Evolutionary conservation across 495 filamentous ascomycete species (phyloP).

Genomic region (Lindgomyces ingoldianus): DNA sequence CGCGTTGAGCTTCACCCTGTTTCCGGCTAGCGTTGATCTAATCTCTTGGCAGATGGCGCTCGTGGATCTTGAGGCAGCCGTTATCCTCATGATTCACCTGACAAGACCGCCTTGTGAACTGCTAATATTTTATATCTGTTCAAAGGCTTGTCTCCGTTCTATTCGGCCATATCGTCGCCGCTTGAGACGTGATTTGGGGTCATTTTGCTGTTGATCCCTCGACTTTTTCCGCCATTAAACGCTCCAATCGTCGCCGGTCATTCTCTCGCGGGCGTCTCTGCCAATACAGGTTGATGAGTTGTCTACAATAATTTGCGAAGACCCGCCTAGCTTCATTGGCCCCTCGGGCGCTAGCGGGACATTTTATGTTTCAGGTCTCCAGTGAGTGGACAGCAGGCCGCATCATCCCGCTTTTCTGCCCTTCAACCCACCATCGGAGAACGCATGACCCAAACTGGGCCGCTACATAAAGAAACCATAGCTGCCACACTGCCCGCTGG

Average conservation of each 20-base stretch:
- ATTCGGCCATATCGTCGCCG: background rate
- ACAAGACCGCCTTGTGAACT: too few relatives aligned
- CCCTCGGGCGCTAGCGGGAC: slow-evolving; percentile 26
- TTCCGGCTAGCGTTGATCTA: too few relatives aligned
- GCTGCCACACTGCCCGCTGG: slow-evolving; percentile 8
- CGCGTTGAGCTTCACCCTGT: slow-evolving; percentile 18
- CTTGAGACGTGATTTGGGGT: background rate
- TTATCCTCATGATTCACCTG: background rate
- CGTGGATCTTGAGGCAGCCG: background rate
- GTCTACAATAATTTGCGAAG: slow-evolving; percentile 28
- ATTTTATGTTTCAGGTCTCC: slow-evolving; percentile 34
- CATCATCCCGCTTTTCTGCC: slow-evolving; percentile 27
- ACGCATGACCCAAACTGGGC: slow-evolving; percentile 29
- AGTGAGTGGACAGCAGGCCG: slow-evolving; percentile 22
- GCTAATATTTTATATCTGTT: too few relatives aligned
- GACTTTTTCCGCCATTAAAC: slow-evolving; percentile 21
- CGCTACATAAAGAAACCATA: slow-evolving; percentile 32
- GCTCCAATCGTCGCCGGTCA: slow-evolving; percentile 19
- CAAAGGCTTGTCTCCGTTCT: too few relatives aligned
- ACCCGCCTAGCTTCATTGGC: slow-evolving; percentile 20
- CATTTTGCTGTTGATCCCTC: background rate
- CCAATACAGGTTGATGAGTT: slow-evolving; percentile 38
- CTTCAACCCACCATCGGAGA: slow-evolving; percentile 2
- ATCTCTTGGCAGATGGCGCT: slow-evolving; percentile 14
- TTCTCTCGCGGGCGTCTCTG: slow-evolving; percentile 20